Evolutionary conservation across 2,329 filamentous ascomycete species (phyloP), one percentile per base, ranked within the genome.

Genomic region (Beauveria pseudobassiana): DNA sequence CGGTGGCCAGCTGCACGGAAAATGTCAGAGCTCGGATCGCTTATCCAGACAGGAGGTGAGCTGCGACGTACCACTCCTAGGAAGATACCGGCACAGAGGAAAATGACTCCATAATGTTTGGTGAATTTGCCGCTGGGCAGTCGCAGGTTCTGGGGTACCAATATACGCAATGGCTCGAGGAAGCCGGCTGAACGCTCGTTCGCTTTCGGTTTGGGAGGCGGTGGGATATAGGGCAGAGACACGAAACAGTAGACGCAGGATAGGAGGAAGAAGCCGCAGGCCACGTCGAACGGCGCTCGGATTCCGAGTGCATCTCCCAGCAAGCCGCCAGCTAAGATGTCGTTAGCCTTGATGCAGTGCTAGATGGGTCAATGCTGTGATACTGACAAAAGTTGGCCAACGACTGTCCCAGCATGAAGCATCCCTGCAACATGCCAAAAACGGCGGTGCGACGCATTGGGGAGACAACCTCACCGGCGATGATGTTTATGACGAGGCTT

Each of bases 1-100:
- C 86, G 0, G 87, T 89, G 0, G 87, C 87, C 1, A 89, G 77
- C 69, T 81, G 60, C 26, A 30, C 20, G 16, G n/a, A 7, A 18
- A 18, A 30, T 30, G 28, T 43, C 12, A 59, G 38, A 6, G 10
- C 38, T 20, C 12, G 34, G 34, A 14, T 38, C 12, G 51, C 6
- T n/a, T 18, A n/a, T 42, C 2, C 22, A 3, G 9, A 8, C 14
- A 26, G 4, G 16, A 28, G 26, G 9, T 9, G 16, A 3, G 16
- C n/a, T 42, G 8, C 2, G 46, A 76, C 78, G 68, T 69, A 82
- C 80, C 0, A 90, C 86, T 0, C 84, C 87, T 0, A 88, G 72
- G 63, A 89, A 90, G 2, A 88, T 85, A 1, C 87, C 87, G 0
- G 78, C 73, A 22, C 85, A 87, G 3, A 90, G 79, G 1, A 89